Conservation (phyloP, 129 eudicot genomes). For the Lactuca sativa region DNA sequence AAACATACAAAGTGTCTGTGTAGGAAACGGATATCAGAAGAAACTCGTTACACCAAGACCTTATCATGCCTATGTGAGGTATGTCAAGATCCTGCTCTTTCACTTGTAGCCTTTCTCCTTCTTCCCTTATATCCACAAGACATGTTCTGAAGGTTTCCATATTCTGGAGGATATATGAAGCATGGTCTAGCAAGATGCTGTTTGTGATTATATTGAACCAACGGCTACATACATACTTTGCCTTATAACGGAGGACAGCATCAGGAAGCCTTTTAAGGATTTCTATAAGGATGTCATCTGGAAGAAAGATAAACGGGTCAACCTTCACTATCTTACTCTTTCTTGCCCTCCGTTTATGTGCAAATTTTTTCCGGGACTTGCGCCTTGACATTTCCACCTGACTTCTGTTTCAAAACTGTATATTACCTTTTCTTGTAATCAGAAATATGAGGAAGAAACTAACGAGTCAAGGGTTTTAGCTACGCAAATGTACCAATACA, state of each 20-base stretch:
- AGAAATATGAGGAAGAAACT: no score
- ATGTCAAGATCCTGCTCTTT: slow-evolving; percentile 25
- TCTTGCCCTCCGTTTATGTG: slow-evolving; percentile 10
- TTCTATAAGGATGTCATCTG: slow-evolving; percentile 20
- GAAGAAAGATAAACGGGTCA: slow-evolving; percentile 13
- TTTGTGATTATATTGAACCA: slow-evolving; percentile 31
- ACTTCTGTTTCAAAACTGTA: slow-evolving; percentile 15
- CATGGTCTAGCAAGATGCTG: slow-evolving; percentile 30
- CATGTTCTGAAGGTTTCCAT: slow-evolving; percentile 5
- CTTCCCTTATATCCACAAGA: slow-evolving; percentile 26
- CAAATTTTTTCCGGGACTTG: slow-evolving; percentile 18
- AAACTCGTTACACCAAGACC: slow-evolving; percentile 36
- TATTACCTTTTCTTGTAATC: no score
- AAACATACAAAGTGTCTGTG: slow-evolving; percentile 14
- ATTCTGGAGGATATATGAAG: slow-evolving; percentile 26
- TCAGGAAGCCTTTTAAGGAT: slow-evolving; percentile 29
- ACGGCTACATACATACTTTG: slow-evolving; percentile 23
- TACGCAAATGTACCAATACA: no score
- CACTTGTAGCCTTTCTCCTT: slow-evolving; percentile 15
- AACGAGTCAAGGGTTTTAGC: no score
- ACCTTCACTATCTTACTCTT: slow-evolving; percentile 2
- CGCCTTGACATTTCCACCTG: slow-evolving; percentile 6
- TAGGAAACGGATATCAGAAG: slow-evolving; percentile 19
- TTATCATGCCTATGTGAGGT: slow-evolving; percentile 31
- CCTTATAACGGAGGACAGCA: slow-evolving; percentile 20